Percentiles rank a stretch among this genome's conserved stretches.
phyloP scores from a whole-genome alignment of 768 basidiomycete genomes.

The Lactifluus subvellereus region DNA sequence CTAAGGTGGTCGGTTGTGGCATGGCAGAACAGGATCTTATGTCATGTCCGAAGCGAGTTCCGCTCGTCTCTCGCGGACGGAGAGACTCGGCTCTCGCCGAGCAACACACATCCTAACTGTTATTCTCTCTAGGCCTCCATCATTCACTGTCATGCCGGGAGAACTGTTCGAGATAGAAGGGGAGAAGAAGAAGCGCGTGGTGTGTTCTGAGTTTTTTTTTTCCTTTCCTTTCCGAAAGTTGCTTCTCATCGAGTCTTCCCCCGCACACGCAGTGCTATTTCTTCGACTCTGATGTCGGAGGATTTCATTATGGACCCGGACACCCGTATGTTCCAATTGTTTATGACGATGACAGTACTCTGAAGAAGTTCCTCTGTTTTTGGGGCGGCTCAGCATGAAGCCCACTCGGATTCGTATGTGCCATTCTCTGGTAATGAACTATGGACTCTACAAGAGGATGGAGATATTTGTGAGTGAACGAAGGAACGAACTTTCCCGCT shows the following conservation, averaged over 20 bases:
- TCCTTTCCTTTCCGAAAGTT: neutral
- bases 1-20: too few species aligned
- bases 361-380: constrained; percentile 20
- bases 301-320: constrained; percentile 98
- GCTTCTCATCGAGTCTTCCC: neutral
- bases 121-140: neutral
- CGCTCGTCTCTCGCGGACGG: constrained; percentile 14
- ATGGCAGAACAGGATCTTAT: too few species aligned
- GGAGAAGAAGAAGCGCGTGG: constrained; percentile 84
- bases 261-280: constrained; percentile 77
- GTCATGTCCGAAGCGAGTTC: neutral
- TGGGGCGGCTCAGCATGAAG: constrained; percentile 64
- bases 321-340: constrained; percentile 59
- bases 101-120: neutral
- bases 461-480: constrained; percentile 88
- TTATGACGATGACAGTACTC: neutral
- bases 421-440: constrained; percentile 99
- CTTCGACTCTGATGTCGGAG: constrained; percentile 98
- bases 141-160: constrained; percentile 27
- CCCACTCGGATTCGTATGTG: constrained; percentile 99
- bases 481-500: too few species aligned
- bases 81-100: constrained; percentile 17
- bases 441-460: constrained; percentile 99
- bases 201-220: constrained; percentile 37
- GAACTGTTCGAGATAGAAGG: constrained; percentile 43